phyloP scores from a whole-genome alignment of 148 eudicot genomes.

The Selenicereus undatus region DNA sequence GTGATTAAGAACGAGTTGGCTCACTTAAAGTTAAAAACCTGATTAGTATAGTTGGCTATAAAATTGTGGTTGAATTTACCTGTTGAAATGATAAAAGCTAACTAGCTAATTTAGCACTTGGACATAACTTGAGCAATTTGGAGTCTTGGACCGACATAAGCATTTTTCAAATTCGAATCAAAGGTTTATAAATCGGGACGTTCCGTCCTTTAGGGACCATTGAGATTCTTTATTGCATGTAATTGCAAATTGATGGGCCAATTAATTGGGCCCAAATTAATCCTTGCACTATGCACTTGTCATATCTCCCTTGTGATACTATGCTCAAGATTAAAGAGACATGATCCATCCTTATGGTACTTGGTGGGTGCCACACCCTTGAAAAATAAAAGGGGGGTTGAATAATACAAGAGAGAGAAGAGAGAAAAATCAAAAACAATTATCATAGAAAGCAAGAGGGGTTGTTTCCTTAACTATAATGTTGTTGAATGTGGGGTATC shows the following conservation, averaged over 20 bases:
- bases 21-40: no score
- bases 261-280: not conserved
- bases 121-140: no score
- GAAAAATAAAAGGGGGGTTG: not conserved
- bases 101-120: no score
- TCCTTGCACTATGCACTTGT: not conserved
- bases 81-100: no score
- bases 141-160: no score
- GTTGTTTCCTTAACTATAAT: not conserved
- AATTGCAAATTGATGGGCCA: conserved; percentile 6
- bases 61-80: no score
- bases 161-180: no score
- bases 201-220: conserved; percentile 4
- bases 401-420: not conserved
- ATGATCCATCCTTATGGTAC: not conserved
- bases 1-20: no score
- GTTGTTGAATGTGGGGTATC: not conserved
- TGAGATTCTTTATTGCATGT: not conserved
- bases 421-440: no score
- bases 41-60: no score
- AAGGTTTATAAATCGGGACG: no score
- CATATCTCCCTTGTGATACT: conserved; percentile 10
- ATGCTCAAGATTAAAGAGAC: not conserved
- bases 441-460: not conserved
- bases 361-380: not conserved